Percentiles rank a stretch among this genome's conserved stretches.
These are phyloP conservation scores for Trametes villosa DNA, from an alignment of 768 basidiomycete species.

Conservation along the genomic window DNA sequence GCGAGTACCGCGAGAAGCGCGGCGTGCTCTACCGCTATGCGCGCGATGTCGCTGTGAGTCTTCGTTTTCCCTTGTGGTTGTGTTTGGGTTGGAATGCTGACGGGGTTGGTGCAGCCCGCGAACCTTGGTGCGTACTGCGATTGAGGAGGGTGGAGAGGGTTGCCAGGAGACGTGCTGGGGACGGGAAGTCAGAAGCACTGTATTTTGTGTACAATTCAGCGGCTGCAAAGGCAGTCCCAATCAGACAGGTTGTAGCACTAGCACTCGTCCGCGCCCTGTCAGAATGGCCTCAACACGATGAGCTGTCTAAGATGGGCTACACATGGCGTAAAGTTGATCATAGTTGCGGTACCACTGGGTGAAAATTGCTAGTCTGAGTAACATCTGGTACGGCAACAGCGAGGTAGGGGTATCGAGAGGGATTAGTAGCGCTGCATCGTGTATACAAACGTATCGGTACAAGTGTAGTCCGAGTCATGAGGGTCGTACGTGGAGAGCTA, in stretches of 20 bases:
- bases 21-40: conserved; percentile 83
- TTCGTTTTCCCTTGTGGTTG: neutral
- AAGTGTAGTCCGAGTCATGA: conserved; percentile 2
- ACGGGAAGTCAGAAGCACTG: conserved; percentile 5
- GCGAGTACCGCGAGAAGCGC: conserved; percentile 66
- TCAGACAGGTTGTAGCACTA: neutral
- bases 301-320: neutral
- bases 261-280: neutral
- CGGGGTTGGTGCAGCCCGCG: conserved; percentile 59
- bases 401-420: no score
- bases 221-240: conserved; percentile 1
- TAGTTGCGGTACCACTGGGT: neutral
- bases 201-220: conserved; percentile 15
- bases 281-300: neutral
- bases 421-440: conserved; percentile 6
- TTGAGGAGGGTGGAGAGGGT: conserved; percentile 38
- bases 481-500: neutral
- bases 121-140: conserved; percentile 84
- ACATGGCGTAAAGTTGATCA: neutral
- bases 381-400: no score
- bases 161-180: neutral
- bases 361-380: no score
- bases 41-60: conserved; percentile 81
- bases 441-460: conserved; percentile 9
- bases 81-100: neutral